Base-by-base conservation (phyloP, 352 stramenopile genomes). In the Globisporangium paroecandrum region DNA sequence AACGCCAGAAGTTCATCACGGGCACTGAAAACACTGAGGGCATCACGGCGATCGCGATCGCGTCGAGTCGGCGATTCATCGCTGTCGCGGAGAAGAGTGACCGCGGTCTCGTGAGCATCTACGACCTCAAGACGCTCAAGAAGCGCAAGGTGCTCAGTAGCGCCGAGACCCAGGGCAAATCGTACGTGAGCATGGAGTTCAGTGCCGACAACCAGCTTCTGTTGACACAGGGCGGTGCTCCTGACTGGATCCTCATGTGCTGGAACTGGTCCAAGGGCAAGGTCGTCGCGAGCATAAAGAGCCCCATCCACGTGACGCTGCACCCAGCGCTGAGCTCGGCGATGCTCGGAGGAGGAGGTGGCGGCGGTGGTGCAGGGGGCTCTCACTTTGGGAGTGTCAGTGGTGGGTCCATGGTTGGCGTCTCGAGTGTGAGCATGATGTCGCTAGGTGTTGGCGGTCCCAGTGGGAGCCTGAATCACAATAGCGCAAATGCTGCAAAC, bases 261-360 rank as follows among this genome's bases (percentile, higher is more conserved):
- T 98, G 92, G 92, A 95, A 97, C 71, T 98, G 91, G 91, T 87
- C 91, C 55, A 97, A 97, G 65, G 93, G 88, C 53, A 97, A 97
- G 66, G 76, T 90, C 0, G 76, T 96, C 1, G 87, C 85, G 27
- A 89, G 73, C 55, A 82, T 93, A 62, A 92, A 93, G 73, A 78
- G 78, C 25, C 83, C 85, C 13, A 68, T 94, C 20, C 76, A 90
- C 66, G 79, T 85, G 7, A 74, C 78, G 47, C 67, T 81, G 0
- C 76, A 82, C 38, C 65, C 76, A 4, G 77, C 79, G 27, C 73
- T 77, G 25, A 89, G 79, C 49, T 84, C 74, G 18, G 71, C 71
- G 7, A 85, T 89, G 75, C 61, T 87, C 9, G 70, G 47, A 27
- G 47, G 69, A 43, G 64, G 58, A 56, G 47, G 59, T 12, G n/a